Evolutionary conservation across 148 eudicot genomes (phyloP).

Genomic region (Polygonum maritimum): DNA sequence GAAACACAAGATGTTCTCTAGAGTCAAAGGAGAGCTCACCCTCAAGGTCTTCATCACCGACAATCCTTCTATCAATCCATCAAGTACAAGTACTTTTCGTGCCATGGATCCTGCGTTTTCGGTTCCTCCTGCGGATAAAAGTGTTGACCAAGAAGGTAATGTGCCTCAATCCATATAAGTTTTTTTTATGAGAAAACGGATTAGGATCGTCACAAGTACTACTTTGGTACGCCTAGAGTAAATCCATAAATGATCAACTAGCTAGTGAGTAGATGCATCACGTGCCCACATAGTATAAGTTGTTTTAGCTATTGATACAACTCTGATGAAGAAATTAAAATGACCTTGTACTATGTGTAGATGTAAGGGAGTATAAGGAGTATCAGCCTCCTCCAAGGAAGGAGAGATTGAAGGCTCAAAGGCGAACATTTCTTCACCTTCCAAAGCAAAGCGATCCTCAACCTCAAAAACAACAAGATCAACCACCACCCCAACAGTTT

Average conservation of each 20-base stretch:
- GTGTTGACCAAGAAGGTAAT: background rate
- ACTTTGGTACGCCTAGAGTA: too few relatives aligned
- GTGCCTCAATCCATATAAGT: too few relatives aligned
- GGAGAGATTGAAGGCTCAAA: slow-evolving; percentile 13
- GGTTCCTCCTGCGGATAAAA: background rate
- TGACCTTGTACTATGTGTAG: too few relatives aligned
- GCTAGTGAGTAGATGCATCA: too few relatives aligned
- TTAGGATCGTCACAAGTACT: too few relatives aligned
- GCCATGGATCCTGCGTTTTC: background rate
- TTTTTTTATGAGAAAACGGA: too few relatives aligned
- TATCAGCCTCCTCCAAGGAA: slow-evolving; percentile 1
- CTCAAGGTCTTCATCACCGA: slow-evolving; percentile 60
- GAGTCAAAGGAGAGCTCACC: slow-evolving; percentile 78
- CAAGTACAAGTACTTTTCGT: slow-evolving; percentile 39
- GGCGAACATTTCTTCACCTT: slow-evolving; percentile 37
- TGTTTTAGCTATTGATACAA: too few relatives aligned
- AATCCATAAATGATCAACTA: too few relatives aligned
- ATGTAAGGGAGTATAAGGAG: background rate
- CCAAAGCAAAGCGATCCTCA: slow-evolving; percentile 18
- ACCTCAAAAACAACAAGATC: slow-evolving; percentile 9
- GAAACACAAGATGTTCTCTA: slow-evolving; percentile 48
- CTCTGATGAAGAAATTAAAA: too few relatives aligned
- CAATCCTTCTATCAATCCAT: slow-evolving; percentile 36
- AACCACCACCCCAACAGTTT: background rate
- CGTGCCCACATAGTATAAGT: too few relatives aligned